Conservation (phyloP, 805 yeast genomes). For the Lipomyces spencermartinsiae region DNA sequence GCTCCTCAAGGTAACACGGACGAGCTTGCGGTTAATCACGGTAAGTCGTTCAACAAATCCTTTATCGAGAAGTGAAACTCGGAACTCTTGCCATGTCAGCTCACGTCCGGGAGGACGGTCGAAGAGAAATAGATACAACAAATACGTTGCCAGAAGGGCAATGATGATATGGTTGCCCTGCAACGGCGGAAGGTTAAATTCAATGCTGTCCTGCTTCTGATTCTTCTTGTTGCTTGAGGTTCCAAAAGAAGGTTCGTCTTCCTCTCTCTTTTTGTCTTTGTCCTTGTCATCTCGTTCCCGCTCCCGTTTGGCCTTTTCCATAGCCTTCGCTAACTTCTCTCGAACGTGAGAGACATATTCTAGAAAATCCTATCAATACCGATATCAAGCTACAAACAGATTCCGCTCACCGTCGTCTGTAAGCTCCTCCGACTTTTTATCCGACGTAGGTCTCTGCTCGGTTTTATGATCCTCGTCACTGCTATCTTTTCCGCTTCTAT, state of each 20-base stretch:
- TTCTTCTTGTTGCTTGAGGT: conserved; percentile 9
- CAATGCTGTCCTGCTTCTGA: conserved; percentile 14
- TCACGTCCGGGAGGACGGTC: conserved; percentile 48
- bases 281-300: conserved; percentile 9
- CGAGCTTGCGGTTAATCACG: conserved; percentile 79
- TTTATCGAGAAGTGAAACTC: conserved; percentile 72
- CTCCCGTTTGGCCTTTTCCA: conserved; percentile 15
- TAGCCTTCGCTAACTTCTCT: conserved; percentile 19
- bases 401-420: background rate
- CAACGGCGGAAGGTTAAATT: conserved; percentile 34
- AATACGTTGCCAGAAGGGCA: conserved; percentile 16
- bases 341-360: background rate
- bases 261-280: background rate
- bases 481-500: conserved; percentile 3
- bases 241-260: conserved; percentile 7
- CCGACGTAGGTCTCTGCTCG: conserved; percentile 7
- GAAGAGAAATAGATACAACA: conserved; percentile 17
- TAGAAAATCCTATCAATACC: conserved; percentile 5
- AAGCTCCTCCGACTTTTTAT: background rate
- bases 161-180: conserved; percentile 21
- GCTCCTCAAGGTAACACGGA: conserved; percentile 63
- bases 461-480: conserved; percentile 4
- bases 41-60: conserved; percentile 75
- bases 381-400: background rate
- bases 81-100: conserved; percentile 91